Conservation (phyloP, 768 basidiomycete species). For the Lactifluus echinatus region DNA sequence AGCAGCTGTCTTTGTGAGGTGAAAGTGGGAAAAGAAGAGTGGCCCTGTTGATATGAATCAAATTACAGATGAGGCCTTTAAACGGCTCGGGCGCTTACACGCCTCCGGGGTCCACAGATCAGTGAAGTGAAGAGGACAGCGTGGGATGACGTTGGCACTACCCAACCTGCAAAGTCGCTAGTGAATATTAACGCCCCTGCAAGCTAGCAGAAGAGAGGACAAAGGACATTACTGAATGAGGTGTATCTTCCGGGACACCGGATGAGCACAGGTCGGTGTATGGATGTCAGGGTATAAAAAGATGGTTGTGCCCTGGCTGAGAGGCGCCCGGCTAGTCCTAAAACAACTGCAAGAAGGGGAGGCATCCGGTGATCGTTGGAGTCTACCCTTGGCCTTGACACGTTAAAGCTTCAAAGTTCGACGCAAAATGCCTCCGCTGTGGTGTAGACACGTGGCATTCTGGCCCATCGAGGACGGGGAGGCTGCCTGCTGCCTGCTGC, state of each 20-base stretch:
- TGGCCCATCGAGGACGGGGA: too few species aligned
- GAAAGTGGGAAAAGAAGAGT: neutral
- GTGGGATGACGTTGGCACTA: too few species aligned
- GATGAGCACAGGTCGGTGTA: neutral
- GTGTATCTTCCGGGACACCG: too few species aligned
- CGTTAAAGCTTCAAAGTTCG: too few species aligned
- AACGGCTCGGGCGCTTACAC: neutral
- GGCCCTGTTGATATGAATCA: neutral
- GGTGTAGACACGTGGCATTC: too few species aligned
- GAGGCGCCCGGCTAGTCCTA: neutral
- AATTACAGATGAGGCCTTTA: neutral
- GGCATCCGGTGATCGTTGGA: too few species aligned
- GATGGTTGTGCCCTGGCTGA: neutral
- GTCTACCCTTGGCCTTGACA: too few species aligned
- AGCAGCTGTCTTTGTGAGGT: neutral
- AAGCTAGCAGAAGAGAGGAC: neutral
- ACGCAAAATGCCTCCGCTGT: too few species aligned
- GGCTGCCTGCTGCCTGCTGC: too few species aligned
- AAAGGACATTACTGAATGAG: neutral
- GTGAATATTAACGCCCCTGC: neutral
- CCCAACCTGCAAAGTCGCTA: neutral
- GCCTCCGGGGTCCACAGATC: neutral
- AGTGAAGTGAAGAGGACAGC: neutral
- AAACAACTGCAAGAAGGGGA: too few species aligned
- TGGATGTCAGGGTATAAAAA: neutral